Conservation (phyloP, 2,329 filamentous ascomycete species). For the Fusarium staphyleae region DNA sequence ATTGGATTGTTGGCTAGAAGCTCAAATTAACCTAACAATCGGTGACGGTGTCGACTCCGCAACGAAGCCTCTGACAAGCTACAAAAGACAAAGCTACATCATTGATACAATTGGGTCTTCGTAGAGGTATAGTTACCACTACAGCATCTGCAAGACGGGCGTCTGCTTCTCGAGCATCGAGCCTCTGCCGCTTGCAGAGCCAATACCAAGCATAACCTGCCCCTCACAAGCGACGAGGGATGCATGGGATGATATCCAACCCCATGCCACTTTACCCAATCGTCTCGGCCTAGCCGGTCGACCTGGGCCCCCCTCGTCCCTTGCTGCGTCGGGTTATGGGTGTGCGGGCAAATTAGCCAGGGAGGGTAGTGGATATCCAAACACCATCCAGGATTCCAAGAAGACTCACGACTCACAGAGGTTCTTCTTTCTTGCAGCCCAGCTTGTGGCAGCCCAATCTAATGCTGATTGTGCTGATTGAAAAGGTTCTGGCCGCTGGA, state of each 20-base stretch:
- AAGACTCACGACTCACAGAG: conserved; percentile 1
- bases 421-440: not conserved
- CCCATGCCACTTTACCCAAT: not conserved
- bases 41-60: conserved; percentile 1
- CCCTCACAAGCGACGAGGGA: conserved; percentile 17
- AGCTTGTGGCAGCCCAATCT: conserved; percentile 8
- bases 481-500: conserved; percentile 19
- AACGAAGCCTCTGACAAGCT: conserved; percentile 11
- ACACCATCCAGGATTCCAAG: not conserved
- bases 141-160: conserved; percentile 8
- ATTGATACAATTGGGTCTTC: not conserved
- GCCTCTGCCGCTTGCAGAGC: conserved; percentile 18
- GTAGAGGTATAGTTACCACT: too few relatives aligned
- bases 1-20: conserved; percentile 5
- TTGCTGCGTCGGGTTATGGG: conserved; percentile 21
- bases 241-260: conserved; percentile 7
- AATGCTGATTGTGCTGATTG: conserved; percentile 9
- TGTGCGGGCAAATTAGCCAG: conserved; percentile 31
- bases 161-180: not conserved
- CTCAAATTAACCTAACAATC: conserved; percentile 1
- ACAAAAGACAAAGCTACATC: conserved; percentile 2
- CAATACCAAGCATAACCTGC: conserved; percentile 22
- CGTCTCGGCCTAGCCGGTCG: conserved; percentile 18
- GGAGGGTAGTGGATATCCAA: conserved; percentile 21
- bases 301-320: conserved; percentile 16